phyloP scores from a whole-genome alignment of 2,329 filamentous ascomycete species.

The Huntiella decipiens region DNA sequence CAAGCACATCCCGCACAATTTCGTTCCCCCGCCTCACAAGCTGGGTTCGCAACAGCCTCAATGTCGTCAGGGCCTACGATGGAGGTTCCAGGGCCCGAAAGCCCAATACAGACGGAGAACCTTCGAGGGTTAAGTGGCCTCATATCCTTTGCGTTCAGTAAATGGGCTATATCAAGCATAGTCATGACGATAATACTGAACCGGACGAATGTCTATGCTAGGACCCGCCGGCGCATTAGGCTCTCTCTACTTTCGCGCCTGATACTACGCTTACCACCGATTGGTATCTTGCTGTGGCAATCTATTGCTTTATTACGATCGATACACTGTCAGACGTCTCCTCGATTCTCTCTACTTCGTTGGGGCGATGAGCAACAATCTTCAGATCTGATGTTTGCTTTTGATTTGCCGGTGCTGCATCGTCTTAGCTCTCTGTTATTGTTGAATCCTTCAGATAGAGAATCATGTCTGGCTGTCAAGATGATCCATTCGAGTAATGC shows the following conservation, averaged over 20 bases:
- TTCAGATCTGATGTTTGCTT: slow-evolving; percentile 50
- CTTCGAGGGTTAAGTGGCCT: slow-evolving; percentile 62
- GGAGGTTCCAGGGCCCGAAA: too few relatives aligned
- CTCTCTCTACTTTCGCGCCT: slow-evolving; percentile 57
- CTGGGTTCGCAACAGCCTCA: too few relatives aligned
- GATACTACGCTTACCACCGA: slow-evolving; percentile 49
- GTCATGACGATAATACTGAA: slow-evolving; percentile 75
- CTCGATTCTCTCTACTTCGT: slow-evolving; percentile 47
- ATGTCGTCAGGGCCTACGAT: too few relatives aligned
- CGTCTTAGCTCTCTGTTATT: slow-evolving; percentile 51
- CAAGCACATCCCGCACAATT: too few relatives aligned
- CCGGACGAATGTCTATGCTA: slow-evolving; percentile 82
- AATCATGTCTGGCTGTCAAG: slow-evolving; percentile 53
- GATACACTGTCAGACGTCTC: slow-evolving; percentile 79
- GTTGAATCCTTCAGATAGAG: slow-evolving; percentile 52
- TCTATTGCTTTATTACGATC: slow-evolving; percentile 55
- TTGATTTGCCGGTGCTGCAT: slow-evolving; percentile 52
- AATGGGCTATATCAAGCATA: slow-evolving; percentile 80
- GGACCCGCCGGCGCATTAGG: slow-evolving; percentile 60
- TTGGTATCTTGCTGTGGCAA: slow-evolving; percentile 51
- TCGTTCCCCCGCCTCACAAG: too few relatives aligned
- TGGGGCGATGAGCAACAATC: slow-evolving; percentile 49
- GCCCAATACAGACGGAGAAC: slow-evolving; percentile 25
- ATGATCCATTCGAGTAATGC: slow-evolving; percentile 40
- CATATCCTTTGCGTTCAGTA: slow-evolving; percentile 76